Conservation (phyloP, 192 early-diverging fungal species). For the Podila minutissima region DNA sequence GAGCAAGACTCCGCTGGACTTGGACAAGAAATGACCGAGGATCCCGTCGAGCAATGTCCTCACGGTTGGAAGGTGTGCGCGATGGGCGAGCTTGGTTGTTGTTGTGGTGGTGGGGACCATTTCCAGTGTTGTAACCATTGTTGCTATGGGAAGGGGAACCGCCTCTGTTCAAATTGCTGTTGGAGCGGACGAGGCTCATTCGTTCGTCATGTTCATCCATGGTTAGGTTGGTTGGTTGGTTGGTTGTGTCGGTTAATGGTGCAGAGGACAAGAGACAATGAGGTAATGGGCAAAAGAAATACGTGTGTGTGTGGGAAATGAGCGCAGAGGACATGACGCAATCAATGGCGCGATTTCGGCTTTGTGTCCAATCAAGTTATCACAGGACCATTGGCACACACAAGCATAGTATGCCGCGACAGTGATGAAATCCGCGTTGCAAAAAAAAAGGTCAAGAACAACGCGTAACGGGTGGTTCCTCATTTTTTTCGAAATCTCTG, state of each 20-base stretch:
- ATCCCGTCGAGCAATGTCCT: constrained; percentile 6
- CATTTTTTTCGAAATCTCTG: no score
- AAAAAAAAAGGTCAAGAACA: no score
- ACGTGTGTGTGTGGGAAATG: no score
- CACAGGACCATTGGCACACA: no score
- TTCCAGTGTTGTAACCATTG: constrained; percentile 1
- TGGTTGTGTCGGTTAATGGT: background rate
- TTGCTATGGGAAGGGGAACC: background rate
- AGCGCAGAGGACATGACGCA: no score
- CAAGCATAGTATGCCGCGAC: no score
- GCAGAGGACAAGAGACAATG: background rate
- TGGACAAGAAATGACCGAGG: constrained; percentile 9
- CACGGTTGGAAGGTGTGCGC: background rate
- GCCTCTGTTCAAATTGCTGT: background rate
- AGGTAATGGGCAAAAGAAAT: background rate
- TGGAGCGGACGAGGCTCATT: constrained; percentile 30
- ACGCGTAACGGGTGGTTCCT: no score
- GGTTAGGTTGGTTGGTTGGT: background rate
- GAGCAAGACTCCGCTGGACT: constrained; percentile 15
- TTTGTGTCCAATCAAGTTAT: no score
- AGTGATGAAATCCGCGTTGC: no score
- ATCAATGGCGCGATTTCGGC: no score
- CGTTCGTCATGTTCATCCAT: constrained; percentile 18
- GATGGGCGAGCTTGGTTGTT: constrained; percentile 5
- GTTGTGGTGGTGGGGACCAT: background rate